Evolutionary conservation across 179 eudicot species (phyloP), one percentile per base, ranked within the genome.

Genomic region (Silene coronaria): DNA sequence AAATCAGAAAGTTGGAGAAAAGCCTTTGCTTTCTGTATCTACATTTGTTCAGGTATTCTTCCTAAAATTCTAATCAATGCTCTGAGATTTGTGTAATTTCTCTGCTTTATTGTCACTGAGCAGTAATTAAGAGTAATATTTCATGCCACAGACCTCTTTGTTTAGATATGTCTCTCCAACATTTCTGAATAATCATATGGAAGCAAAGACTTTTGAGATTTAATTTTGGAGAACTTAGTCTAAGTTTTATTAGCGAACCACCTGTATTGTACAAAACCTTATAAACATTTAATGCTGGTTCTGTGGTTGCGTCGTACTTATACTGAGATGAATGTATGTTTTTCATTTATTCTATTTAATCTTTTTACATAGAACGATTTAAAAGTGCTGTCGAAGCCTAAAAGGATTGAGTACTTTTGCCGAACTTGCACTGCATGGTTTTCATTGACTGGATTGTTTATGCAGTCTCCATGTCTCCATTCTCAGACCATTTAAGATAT

Each of bases 1-100:
- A 80, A 83, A 70, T 68, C 97, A 95, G 83, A 95, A 95, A 82
- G 90, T 85, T 72, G 99, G 97, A 78, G 99, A 95, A 82, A 95
- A 92, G 77, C 91, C 99, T 67, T 91, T 95, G 76, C 96, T 95
- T 62, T 91, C 99, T 9, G 38, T 95, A 13, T 89, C 97, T 67
- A 87, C 90, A 42, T 86, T 95, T 83, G 76, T 85, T 24, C 97
- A 95, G 99, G 99, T 91, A 82, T 28, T 63, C 9, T 64, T 66
- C 72, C 59, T 61, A 7, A 36, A 36, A 36, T 0, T 11, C 0
- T 36, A n/a, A 69, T 67, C 67, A 63, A 28, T 13, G n/a, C 65
- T 36, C 9, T 30, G 12, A 2, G 4, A 13, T 67, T 26, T 74
- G 17, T 48, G 30, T 62, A 21, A 58, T 60, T 48, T 63, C 73